Evolutionary conservation across 139 green algal genomes (phyloP).

Genomic region (Chlamydomonas sp.): DNA sequence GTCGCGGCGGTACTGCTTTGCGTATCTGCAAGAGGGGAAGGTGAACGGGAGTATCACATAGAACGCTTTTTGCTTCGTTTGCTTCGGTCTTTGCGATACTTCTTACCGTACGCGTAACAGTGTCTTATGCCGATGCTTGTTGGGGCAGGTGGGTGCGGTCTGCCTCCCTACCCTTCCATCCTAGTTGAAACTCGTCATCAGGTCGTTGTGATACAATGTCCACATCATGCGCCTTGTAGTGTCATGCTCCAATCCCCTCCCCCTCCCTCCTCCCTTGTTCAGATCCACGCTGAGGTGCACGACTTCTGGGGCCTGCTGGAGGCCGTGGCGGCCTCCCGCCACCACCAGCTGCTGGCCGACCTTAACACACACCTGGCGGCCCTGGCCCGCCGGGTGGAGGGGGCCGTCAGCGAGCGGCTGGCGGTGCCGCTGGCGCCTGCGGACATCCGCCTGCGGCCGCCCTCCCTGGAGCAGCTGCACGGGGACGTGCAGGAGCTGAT

Average conservation of each 20-base stretch:
- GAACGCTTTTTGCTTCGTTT: too few relatives aligned
- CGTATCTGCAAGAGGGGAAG: too few relatives aligned
- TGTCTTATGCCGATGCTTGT: too few relatives aligned
- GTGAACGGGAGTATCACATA: too few relatives aligned
- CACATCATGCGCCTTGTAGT: too few relatives aligned
- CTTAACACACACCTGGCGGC: slow-evolving; percentile 69
- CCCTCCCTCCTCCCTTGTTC: not conserved
- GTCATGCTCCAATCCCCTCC: not conserved
- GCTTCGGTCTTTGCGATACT: too few relatives aligned
- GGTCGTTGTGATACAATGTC: too few relatives aligned
- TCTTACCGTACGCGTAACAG: too few relatives aligned
- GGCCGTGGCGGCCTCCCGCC: slow-evolving; percentile 63
- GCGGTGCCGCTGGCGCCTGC: slow-evolving; percentile 61
- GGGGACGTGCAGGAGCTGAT: slow-evolving; percentile 72
- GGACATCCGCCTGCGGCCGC: slow-evolving; percentile 59
- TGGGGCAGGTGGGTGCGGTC: too few relatives aligned
- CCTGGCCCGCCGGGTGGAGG: slow-evolving; percentile 64
- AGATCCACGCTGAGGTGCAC: slow-evolving; percentile 69
- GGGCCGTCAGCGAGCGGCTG: slow-evolving; percentile 50
- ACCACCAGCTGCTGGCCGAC: slow-evolving; percentile 59
- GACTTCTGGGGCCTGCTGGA: slow-evolving; percentile 81
- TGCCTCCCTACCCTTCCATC: too few relatives aligned
- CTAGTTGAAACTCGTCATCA: too few relatives aligned
- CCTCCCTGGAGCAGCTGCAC: slow-evolving; percentile 71
- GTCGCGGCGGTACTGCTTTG: too few relatives aligned